Evolutionary conservation across 2,329 filamentous ascomycete genomes (phyloP), one percentile per base, ranked within the genome.

Genomic region (Hawksworthiomyces lignivorus): DNA sequence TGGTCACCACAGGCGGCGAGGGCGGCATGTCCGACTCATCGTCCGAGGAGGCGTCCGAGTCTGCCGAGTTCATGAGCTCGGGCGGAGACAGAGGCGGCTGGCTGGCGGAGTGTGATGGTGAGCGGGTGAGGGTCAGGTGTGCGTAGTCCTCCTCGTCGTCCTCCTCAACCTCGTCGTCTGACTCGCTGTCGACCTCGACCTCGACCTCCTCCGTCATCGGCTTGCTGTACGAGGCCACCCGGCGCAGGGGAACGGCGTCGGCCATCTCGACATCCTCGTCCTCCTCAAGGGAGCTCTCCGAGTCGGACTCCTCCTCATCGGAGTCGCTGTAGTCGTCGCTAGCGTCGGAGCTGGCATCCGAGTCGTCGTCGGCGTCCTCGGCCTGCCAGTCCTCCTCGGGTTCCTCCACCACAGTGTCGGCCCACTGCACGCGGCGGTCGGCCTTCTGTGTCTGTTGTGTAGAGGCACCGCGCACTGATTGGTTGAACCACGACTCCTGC

Each of bases 401-500:
- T 51, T 86, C 82, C 63, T 89, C 84, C 47, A 76, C 72, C 49
- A 89, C 75, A 43, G 77, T 73, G 62, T 94, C 86, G 57, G 86
- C 85, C 87, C 87, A 95, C 72, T 90, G 84, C 54, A 94, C 79
- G 68, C 86, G 86, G 62, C 76, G 77, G 49, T 85, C 75, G 52
- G 82, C 72, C 29, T 32, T 42, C 33, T 31, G 26, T 54, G 73
- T 11, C 7, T 26, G 26, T n/a, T n/a, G n/a, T n/a, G n/a, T n/a
- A 60, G 72, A 72, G 53, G 84, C 84, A 57, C 83, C 84, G 61
- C 78, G 82, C 65, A 96, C 86, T 48, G 87, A 92, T 64, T 88
- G 84, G 77, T 96, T 94, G 82, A 96, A 97, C 89, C 89, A 96
- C 52, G 79, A 82, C 68, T 97, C 90, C 68, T 97, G 92, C 65